phyloP scores from a whole-genome alignment of 2,329 filamentous ascomycete genomes.

The Xylariaceae sp. region DNA sequence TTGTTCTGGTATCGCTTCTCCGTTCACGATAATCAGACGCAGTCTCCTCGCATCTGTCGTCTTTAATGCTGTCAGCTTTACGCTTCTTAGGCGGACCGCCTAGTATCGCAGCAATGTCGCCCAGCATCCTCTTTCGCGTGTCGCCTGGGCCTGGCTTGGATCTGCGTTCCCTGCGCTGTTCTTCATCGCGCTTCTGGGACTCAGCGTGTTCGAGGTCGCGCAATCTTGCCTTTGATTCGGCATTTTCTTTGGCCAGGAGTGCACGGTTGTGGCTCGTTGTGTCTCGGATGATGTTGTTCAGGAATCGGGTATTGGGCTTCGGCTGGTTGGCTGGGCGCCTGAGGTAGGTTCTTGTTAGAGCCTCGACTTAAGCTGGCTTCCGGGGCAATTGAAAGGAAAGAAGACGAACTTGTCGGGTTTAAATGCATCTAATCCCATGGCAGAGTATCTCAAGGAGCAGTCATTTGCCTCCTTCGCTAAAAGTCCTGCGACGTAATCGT shows the following conservation, averaged over 20 bases:
- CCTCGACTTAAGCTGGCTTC: neutral
- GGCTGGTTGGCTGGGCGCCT: slow-evolving; percentile 62
- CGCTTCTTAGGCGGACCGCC: slow-evolving; percentile 40
- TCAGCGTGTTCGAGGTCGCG: slow-evolving; percentile 53
- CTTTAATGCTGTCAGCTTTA: slow-evolving; percentile 25
- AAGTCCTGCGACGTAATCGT: slow-evolving; percentile 77
- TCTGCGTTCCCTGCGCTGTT: slow-evolving; percentile 32
- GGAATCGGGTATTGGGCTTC: slow-evolving; percentile 87
- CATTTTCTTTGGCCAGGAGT: slow-evolving; percentile 76
- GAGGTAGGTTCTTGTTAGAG: slow-evolving; percentile 5
- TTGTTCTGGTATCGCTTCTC: neutral
- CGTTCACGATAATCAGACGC: slow-evolving; percentile 4
- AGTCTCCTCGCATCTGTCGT: slow-evolving; percentile 11
- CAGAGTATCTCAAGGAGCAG: slow-evolving; percentile 68
- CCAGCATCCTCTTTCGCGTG: slow-evolving; percentile 55
- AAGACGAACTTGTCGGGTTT: slow-evolving; percentile 43
- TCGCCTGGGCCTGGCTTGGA: slow-evolving; percentile 46
- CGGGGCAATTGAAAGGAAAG: neutral
- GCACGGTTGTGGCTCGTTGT: slow-evolving; percentile 87
- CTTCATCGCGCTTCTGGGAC: slow-evolving; percentile 37
- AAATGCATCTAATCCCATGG: slow-evolving; percentile 68
- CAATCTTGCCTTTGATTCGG: slow-evolving; percentile 71
- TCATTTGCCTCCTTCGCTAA: slow-evolving; percentile 75
- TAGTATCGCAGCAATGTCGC: slow-evolving; percentile 57
- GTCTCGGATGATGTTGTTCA: slow-evolving; percentile 82